Evolutionary conservation across 192 early-diverging fungal species (phyloP).

Genomic region (Gamsiella multidivaricata): DNA sequence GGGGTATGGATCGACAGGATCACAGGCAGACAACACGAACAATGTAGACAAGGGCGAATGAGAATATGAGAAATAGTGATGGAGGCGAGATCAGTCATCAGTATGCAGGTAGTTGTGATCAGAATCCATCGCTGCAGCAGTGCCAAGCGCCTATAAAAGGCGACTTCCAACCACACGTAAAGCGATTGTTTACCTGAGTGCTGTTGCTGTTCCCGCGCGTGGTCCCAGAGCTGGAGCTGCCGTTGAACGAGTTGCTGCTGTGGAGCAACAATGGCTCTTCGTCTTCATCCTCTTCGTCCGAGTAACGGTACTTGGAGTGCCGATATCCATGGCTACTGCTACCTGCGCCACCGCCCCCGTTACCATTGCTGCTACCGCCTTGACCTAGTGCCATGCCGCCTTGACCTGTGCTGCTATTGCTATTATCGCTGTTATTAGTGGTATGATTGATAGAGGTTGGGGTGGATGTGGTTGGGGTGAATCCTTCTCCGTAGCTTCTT

Average conservation of each 20-base stretch:
- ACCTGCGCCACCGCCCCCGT: background rate
- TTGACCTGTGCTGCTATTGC: too few species aligned
- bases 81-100: background rate
- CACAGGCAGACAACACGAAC: background rate
- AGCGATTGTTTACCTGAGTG: constrained; percentile 15
- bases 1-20: background rate
- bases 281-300: constrained; percentile 48
- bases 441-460: constrained; percentile 12
- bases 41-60: constrained; percentile 28
- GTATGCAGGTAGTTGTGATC: constrained; percentile 22
- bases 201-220: constrained; percentile 19
- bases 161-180: too few species aligned
- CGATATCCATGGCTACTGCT: constrained; percentile 35
- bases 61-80: constrained; percentile 5
- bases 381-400: constrained; percentile 23
- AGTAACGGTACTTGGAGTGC: constrained; percentile 40
- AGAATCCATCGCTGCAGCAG: constrained; percentile 11
- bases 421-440: too few species aligned
- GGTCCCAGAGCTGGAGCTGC: constrained; percentile 26
- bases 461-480: constrained; percentile 18
- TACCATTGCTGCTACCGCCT: constrained; percentile 9
- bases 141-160: too few species aligned
- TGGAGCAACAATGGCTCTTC: constrained; percentile 42
- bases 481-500: constrained; percentile 17
- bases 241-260: constrained; percentile 39